Base-by-base conservation (phyloP, 169 alveolate genomes). In the Eimeria necatrix region DNA sequence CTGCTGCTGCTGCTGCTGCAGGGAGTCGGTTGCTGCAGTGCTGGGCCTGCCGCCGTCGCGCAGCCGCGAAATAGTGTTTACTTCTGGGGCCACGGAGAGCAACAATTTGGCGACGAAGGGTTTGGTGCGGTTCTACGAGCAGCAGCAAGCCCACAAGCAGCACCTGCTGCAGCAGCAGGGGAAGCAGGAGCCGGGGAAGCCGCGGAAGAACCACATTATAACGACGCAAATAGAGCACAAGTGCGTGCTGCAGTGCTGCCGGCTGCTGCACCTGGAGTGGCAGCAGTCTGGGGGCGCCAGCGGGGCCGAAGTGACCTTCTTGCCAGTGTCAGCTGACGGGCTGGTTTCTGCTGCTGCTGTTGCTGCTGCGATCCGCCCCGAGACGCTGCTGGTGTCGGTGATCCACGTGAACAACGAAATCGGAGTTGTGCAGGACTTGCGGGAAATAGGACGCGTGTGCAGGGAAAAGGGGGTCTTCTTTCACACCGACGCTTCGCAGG, bases 31-130 rank as follows among this genome's bases (percentile, higher is more conserved):
- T n/a, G 94, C 94, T 41, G 32, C 12, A 8, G 22, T 74, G 53
- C 51, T 90, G 51, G 94, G 94, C 41, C 56, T 86, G 46, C 68
- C 48, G 4, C 59, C 85, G 10, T 16, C 78, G 8, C 88, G 85
- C 26, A 32, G 88, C 20, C 48, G 98, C 96, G 99, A 99, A 97
- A 97, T 99, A 74, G 97, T 99, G 61, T 99, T 99, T 97, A 99
- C 99, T n/a, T 98, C 99, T 0, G 99, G 99, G 3, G 99, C 99
- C 9, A 99, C 99, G 12, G 99, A 99, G 97, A 97, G 99, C 70
- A 99, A 99, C 96, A 99, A 99, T 96, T 93, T 98, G 95, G 99
- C 99, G 49, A 90, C 99, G 22, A 99, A 98, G 96, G 99, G 99
- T 56, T 98, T 98, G 48, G 97, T 99, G 18, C 88, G 90, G 51